These are phyloP conservation scores for Fraxinus greggii DNA, from an alignment of 305 asterid genomes.

Conservation along the genomic window DNA sequence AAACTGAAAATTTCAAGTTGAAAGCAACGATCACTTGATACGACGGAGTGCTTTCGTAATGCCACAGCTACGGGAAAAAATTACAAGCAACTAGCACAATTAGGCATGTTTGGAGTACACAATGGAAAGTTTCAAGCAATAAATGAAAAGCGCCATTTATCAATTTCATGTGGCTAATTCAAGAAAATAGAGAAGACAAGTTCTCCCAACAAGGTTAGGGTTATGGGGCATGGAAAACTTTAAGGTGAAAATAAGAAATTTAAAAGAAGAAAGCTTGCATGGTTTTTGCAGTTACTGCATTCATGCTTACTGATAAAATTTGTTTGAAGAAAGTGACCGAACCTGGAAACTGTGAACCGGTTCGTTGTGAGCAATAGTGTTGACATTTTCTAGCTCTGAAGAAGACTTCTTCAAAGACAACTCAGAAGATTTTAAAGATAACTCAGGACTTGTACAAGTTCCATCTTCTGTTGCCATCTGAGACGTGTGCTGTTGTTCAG, in stretches of 20 bases:
- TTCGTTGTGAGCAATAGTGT: constrained; percentile 32
- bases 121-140: neutral
- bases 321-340: constrained; percentile 25
- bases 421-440: constrained; percentile 39
- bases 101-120: constrained; percentile 2
- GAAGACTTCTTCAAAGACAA: constrained; percentile 32
- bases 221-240: neutral
- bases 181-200: constrained; percentile 4
- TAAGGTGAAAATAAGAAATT: neutral
- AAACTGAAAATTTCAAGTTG: neutral
- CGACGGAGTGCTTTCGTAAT: neutral
- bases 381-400: constrained; percentile 26
- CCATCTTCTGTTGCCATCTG: constrained; percentile 30
- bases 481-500: constrained; percentile 32
- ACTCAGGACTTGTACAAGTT: constrained; percentile 20
- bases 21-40: neutral
- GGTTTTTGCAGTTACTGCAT: constrained; percentile 9
- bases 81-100: neutral
- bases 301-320: neutral
- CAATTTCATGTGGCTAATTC: neutral
- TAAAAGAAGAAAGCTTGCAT: constrained; percentile 10
- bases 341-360: constrained; percentile 53
- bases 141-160: constrained; percentile 2
- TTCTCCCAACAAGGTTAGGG: neutral
- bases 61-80: neutral